Evolutionary conservation across 2,329 filamentous ascomycete species (phyloP), one percentile per base, ranked within the genome.

Genomic region (Periconia digitata): DNA sequence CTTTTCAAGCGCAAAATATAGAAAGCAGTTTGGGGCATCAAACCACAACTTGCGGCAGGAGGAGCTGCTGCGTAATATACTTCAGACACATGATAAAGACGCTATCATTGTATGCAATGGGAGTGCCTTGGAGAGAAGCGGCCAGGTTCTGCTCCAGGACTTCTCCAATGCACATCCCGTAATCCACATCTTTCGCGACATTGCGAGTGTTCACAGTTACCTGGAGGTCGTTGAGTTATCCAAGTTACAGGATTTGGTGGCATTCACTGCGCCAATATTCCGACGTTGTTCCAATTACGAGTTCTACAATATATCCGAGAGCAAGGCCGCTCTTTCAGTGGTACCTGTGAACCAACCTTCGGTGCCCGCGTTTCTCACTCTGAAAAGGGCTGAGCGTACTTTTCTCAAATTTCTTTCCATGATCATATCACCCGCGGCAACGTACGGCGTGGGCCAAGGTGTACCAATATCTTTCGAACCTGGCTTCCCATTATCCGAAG

Each of bases 291-390:
- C 85, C 10, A 90, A 89, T 56, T 81, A 87, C 53, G 87, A 91
- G 62, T 92, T 90, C 66, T 90, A 85, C 74, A 90, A 90, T 57
- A 74, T 88, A 15, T 85, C 85, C 2, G 86, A 89, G 61, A 74
- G 60, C 23, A 56, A 57, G 40, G 50, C 49, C 6, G 47, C 54
- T 18, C 52, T 50, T 10, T 58, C 56, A 3, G 46, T 54, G 15
- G 27, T 41, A 5, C 54, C 59, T 3, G 51, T 46, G 12, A 55
- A 65, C 21, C 53, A 63, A 32, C 71, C 73, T 1, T 74, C 68
- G 0, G 58, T 62, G 7, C 79, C 82, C 2, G 82, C 84, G 0
- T 87, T 86, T 54, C 69, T 89, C 15, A 85, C 85, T 0, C 69
- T 89, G 6, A 89, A 89, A 62, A 76, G 83, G 40, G 80, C 84